These are phyloP conservation scores for Lophiostoma macrostomum DNA, from an alignment of 495 filamentous ascomycete species.

Conservation along the genomic window DNA sequence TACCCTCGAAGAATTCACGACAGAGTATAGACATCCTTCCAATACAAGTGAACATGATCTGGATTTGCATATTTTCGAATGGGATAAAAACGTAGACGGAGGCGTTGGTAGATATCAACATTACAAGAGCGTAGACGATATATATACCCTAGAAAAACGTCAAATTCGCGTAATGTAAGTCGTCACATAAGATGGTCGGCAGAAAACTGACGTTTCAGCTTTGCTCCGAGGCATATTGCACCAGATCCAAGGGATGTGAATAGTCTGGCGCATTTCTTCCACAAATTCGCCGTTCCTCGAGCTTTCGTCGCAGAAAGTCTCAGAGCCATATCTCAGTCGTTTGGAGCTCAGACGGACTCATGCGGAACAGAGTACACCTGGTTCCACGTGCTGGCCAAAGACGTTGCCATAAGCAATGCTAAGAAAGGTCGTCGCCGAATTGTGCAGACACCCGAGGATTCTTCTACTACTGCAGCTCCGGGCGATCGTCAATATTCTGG, in stretches of 20 bases:
- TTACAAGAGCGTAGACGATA: neutral
- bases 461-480: neutral
- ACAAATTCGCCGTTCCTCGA: neutral
- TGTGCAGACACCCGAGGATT: neutral
- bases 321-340: slow-evolving; percentile 11
- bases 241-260: neutral
- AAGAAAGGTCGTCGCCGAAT: slow-evolving; percentile 1
- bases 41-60: neutral
- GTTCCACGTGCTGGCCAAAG: slow-evolving; percentile 10
- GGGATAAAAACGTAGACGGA: neutral
- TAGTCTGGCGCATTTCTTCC: slow-evolving; percentile 4
- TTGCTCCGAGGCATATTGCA: neutral
- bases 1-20: too few relatives aligned
- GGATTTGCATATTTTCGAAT: slow-evolving; percentile 2
- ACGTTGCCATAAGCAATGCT: neutral
- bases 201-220: slow-evolving; percentile 2
- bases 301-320: slow-evolving; percentile 13
- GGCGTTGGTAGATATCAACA: neutral
- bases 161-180: neutral
- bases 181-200: neutral
- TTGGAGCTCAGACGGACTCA: slow-evolving; percentile 1
- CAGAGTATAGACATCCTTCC: too few relatives aligned
- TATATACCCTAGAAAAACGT: neutral
- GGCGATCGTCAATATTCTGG: too few relatives aligned
- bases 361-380: neutral